Percentiles rank a stretch among this genome's conserved stretches.
Evolutionary conservation across 768 basidiomycete genomes (phyloP).

Genomic region (Suillus subalutaceus): DNA sequence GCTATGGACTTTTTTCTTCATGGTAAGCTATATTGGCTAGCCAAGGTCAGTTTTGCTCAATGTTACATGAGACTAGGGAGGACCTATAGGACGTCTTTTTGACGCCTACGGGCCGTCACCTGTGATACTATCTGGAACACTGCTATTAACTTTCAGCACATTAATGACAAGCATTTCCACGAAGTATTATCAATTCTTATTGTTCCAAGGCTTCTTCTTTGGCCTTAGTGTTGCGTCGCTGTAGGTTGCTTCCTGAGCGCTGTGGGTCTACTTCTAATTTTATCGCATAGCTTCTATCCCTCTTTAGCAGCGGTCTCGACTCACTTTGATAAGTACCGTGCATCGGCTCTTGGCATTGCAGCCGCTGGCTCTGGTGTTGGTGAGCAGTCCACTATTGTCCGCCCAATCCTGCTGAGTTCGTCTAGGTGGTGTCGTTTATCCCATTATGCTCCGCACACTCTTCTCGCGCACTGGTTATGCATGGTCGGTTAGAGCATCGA

Average conservation of each 20-base stretch:
- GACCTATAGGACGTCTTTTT: slow-evolving; percentile 59
- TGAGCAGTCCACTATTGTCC: slow-evolving; percentile 25
- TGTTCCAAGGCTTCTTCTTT: slow-evolving; percentile 66
- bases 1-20: slow-evolving; percentile 70
- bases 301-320: slow-evolving; percentile 67
- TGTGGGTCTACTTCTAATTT: slow-evolving; percentile 14
- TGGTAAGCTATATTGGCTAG: slow-evolving; percentile 43
- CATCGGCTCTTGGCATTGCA: slow-evolving; percentile 72
- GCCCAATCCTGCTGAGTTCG: slow-evolving; percentile 24
- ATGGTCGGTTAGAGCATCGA: slow-evolving; percentile 64
- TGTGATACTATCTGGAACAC: slow-evolving; percentile 54
- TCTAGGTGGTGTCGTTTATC: slow-evolving; percentile 70
- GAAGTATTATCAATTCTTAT: slow-evolving; percentile 61
- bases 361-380: slow-evolving; percentile 71
- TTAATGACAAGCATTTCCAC: slow-evolving; percentile 62
- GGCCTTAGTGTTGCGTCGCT: slow-evolving; percentile 66
- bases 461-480: slow-evolving; percentile 59
- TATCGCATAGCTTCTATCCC: slow-evolving; percentile 64
- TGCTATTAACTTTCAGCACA: slow-evolving; percentile 52
- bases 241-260: slow-evolving; percentile 40
- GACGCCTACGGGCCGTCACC: slow-evolving; percentile 61
- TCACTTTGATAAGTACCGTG: slow-evolving; percentile 64
- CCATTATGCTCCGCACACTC: slow-evolving; percentile 61
- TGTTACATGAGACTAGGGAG: slow-evolving; percentile 47
- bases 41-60: slow-evolving; percentile 6